A percentile compares a stretch with the other conserved stretches of the same genome.
These are phyloP conservation scores for Astrothelium macrocarpum DNA, from an alignment of 495 filamentous ascomycete genomes.

Conservation along the genomic window DNA sequence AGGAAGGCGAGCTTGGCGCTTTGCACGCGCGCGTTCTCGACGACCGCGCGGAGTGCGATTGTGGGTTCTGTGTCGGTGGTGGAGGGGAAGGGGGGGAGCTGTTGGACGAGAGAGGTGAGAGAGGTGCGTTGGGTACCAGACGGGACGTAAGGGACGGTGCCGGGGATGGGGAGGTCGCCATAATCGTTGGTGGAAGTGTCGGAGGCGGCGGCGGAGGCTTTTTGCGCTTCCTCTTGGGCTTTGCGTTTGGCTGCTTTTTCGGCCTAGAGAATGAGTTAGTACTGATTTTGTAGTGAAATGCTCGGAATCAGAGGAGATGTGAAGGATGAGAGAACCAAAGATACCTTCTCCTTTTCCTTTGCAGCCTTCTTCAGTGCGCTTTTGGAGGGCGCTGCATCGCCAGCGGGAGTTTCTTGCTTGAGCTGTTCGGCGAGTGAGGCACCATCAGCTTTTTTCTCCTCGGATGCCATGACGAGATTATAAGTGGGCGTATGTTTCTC, in stretches of 20 bases:
- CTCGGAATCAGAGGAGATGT: not conserved
- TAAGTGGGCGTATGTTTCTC: not conserved
- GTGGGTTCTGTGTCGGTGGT: constrained; percentile 10
- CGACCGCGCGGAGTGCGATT: constrained; percentile 30
- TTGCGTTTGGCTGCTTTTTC: constrained; percentile 28
- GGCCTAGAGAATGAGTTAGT: constrained; percentile 20
- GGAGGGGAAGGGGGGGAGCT: constrained; percentile 14
- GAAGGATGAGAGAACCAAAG: not conserved
- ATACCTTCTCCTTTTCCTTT: constrained; percentile 57
- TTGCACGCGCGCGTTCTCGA: constrained; percentile 36
- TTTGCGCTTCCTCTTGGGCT: constrained; percentile 31
- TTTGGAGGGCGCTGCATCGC: constrained; percentile 43
- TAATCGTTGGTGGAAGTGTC: constrained; percentile 36
- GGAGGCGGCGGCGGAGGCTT: constrained; percentile 27
- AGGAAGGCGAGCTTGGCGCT: constrained; percentile 38
- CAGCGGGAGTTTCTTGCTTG: constrained; percentile 11
- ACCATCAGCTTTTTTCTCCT: not conserved
- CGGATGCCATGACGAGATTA: constrained; percentile 1
- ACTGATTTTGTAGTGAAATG: not conserved
- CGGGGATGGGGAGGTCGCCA: constrained; percentile 33
- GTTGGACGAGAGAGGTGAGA: constrained; percentile 21
- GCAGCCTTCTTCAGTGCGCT: constrained; percentile 57
- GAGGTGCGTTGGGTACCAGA: constrained; percentile 21
- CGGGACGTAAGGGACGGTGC: constrained; percentile 23
- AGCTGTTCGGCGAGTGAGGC: constrained; percentile 20